phyloP scores from a whole-genome alignment of 2,329 filamentous ascomycete species.

The Ceratocystis cubensis region DNA sequence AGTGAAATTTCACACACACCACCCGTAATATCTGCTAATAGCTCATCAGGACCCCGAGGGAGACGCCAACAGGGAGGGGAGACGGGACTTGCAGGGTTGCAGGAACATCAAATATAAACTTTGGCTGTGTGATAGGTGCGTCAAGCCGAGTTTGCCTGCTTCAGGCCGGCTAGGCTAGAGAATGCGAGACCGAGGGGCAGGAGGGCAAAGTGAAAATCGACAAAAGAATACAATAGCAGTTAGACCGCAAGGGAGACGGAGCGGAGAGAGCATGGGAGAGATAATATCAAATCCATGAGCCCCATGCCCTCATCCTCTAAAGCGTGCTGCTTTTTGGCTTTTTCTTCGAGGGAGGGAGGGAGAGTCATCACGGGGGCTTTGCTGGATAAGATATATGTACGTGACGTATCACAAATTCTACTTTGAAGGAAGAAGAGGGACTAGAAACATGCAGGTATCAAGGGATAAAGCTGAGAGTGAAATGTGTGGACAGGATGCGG shows the following conservation, averaged over 20 bases:
- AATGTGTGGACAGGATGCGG: no score
- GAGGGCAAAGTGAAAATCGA: neutral
- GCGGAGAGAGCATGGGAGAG: no score
- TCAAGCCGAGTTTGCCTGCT: no score
- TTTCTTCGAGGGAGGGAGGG: neutral
- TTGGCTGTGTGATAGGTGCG: no score
- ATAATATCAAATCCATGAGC: no score
- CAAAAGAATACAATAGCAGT: neutral
- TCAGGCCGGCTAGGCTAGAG: no score
- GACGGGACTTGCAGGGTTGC: neutral
- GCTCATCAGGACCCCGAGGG: neutral
- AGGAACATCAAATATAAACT: neutral
- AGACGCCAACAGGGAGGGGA: neutral
- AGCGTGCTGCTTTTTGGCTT: no score
- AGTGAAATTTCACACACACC: no score
- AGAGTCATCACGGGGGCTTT: neutral
- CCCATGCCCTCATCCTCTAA: no score
- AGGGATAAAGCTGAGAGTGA: constrained; percentile 5
- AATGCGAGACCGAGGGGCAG: no score
- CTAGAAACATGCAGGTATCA: constrained; percentile 7
- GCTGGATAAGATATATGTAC: neutral
- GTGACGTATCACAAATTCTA: neutral
- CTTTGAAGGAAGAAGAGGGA: neutral
- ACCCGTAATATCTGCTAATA: no score
- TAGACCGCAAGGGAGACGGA: neutral